Evolutionary conservation across 768 basidiomycete genomes (phyloP).

Genomic region (Lactarius indigo): DNA sequence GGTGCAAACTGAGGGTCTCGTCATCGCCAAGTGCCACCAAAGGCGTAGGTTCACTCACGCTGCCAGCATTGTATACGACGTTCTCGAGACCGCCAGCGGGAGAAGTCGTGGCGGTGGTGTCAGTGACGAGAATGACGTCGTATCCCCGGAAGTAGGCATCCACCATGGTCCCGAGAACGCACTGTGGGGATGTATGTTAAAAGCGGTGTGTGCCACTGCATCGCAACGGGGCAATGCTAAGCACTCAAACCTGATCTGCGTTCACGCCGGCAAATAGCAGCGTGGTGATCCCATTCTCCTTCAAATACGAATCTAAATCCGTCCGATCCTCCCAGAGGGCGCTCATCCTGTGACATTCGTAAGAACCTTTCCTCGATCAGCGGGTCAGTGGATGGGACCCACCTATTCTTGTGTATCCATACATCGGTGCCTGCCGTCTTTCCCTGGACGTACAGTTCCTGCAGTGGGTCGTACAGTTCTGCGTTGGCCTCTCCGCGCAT

Average conservation of each 20-base stretch:
- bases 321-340: constrained; percentile 63
- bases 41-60: constrained; percentile 38
- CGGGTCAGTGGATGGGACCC: neutral
- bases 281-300: constrained; percentile 59
- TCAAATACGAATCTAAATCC: constrained; percentile 58
- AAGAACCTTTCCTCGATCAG: neutral
- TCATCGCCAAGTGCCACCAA: neutral
- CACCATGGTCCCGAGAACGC: constrained; percentile 59
- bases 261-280: constrained; percentile 65
- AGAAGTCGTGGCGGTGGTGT: constrained; percentile 61
- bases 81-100: constrained; percentile 55
- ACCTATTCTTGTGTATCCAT: constrained; percentile 74
- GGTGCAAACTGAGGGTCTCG: neutral
- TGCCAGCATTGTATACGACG: constrained; percentile 52
- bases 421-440: constrained; percentile 55
- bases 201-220: neutral
- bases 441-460: constrained; percentile 51
- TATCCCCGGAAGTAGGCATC: constrained; percentile 66
- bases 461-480: constrained; percentile 61
- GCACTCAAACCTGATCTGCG: constrained; percentile 53
- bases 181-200: constrained; percentile 36
- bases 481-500: constrained; percentile 60
- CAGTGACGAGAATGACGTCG: constrained; percentile 55
- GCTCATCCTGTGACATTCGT: constrained; percentile 46
- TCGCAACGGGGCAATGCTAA: neutral